Conservation (phyloP, 495 filamentous ascomycete genomes). For the Penicillium silybi region DNA sequence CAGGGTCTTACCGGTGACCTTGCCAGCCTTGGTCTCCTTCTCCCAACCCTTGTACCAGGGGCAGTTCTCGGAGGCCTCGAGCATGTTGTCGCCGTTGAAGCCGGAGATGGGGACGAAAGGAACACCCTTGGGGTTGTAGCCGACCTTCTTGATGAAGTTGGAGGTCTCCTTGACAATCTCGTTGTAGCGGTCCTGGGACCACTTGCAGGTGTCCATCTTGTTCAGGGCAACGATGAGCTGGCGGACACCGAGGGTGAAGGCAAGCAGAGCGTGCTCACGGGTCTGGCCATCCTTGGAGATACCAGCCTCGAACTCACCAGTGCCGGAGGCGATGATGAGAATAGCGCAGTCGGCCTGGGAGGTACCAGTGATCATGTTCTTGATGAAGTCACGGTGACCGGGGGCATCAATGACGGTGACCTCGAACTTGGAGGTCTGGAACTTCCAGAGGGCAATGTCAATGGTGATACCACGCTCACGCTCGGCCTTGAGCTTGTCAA, state of each 20-base stretch:
- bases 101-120: slow-evolving; percentile 99
- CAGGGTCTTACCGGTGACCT: slow-evolving; percentile 92
- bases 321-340: slow-evolving; percentile 99
- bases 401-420: slow-evolving; percentile 99
- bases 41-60: slow-evolving; percentile 99
- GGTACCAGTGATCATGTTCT: slow-evolving; percentile 99
- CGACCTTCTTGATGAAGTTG: slow-evolving; percentile 99
- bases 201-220: slow-evolving; percentile 99
- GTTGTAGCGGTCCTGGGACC: slow-evolving; percentile 92
- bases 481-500: slow-evolving; percentile 99
- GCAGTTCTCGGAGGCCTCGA: slow-evolving; percentile 86
- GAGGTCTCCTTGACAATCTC: slow-evolving; percentile 99
- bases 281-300: slow-evolving; percentile 99
- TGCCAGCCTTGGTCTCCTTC: slow-evolving; percentile 95
- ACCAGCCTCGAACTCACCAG: slow-evolving; percentile 99
- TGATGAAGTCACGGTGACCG: slow-evolving; percentile 99
- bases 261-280: slow-evolving; percentile 99
- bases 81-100: slow-evolving; percentile 99
- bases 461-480: slow-evolving; percentile 99
- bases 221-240: slow-evolving; percentile 99
- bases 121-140: slow-evolving; percentile 98
- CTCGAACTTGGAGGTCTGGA: slow-evolving; percentile 98
- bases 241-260: slow-evolving; percentile 99
- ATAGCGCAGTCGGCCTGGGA: slow-evolving; percentile 99
- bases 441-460: slow-evolving; percentile 99